Percentiles rank a stretch among this genome's conserved stretches.
Evolutionary conservation across 805 yeast species (phyloP).

Genomic region (Wickerhamiella lipophila): DNA sequence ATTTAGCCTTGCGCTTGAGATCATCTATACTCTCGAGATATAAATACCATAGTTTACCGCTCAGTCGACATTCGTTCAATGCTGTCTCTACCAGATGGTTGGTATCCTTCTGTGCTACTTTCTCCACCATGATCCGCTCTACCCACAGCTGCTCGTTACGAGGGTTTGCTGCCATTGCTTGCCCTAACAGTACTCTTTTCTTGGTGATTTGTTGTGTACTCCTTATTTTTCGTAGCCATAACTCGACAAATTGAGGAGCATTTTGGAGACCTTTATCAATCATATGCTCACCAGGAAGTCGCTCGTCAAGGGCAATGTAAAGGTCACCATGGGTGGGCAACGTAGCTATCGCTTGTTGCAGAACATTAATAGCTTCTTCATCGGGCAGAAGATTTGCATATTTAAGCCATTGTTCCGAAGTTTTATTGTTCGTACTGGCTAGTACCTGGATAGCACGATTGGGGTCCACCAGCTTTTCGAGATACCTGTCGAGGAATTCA

Average conservation of each 20-base stretch:
- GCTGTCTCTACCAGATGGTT: conserved; percentile 48
- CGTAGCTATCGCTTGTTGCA: neutral
- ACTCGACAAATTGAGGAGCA: conserved; percentile 1
- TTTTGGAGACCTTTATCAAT: neutral
- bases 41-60: conserved; percentile 55
- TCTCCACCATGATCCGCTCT: conserved; percentile 48
- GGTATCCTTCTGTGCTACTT: conserved; percentile 33
- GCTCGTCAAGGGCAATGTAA: neutral
- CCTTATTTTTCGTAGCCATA: neutral
- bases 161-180: conserved; percentile 32
- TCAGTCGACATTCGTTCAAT: conserved; percentile 42
- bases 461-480: neutral
- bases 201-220: neutral
- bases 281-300: neutral
- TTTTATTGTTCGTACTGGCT: neutral
- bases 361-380: neutral
- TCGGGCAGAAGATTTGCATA: neutral
- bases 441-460: neutral
- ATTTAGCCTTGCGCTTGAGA: conserved; percentile 43
- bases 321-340: neutral
- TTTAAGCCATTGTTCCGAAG: neutral
- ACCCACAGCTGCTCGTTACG: conserved; percentile 42
- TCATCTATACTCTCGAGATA: conserved; percentile 35
- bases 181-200: neutral
- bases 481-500: neutral